A percentile compares a stretch with the other conserved stretches of the same genome.
These are phyloP conservation scores for Saksenaea vasiformis DNA, from an alignment of 371 early-diverging fungal species.

Conservation along the genomic window DNA sequence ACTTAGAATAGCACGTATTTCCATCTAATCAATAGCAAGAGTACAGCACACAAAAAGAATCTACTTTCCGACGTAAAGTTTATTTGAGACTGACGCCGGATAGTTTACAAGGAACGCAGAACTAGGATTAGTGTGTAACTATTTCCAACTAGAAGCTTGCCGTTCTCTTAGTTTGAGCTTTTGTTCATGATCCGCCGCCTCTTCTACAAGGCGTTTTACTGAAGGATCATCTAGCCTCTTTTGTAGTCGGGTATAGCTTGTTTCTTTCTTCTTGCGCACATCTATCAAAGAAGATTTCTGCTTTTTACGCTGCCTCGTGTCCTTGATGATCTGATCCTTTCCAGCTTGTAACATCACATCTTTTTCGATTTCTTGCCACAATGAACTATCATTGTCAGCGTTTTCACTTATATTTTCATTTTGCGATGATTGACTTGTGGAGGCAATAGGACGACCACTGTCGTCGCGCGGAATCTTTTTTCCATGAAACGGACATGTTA, in stretches of 20 bases:
- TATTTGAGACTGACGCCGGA: no score
- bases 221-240: conserved; percentile 31
- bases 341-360: conserved; percentile 56
- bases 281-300: conserved; percentile 45
- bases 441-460: conserved; percentile 36
- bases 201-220: conserved; percentile 31
- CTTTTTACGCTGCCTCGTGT: conserved; percentile 10
- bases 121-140: neutral
- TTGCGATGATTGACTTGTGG: neutral
- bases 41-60: no score
- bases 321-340: conserved; percentile 26
- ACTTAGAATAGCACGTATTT: no score
- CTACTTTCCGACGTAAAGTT: no score
- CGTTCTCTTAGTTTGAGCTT: conserved; percentile 26
- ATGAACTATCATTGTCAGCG: neutral
- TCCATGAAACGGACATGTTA: conserved; percentile 77
- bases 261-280: conserved; percentile 53
- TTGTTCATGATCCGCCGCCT: conserved; percentile 39
- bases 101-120: no score
- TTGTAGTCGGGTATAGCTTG: conserved; percentile 42
- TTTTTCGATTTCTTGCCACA: conserved; percentile 61
- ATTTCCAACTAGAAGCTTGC: conserved; percentile 16
- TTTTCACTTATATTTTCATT: neutral
- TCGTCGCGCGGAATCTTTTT: conserved; percentile 69
- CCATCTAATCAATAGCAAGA: no score